Evolutionary conservation across 2,329 filamentous ascomycete genomes (phyloP), one percentile per base, ranked within the genome.

Genomic region (Escovopsis weberi): DNA sequence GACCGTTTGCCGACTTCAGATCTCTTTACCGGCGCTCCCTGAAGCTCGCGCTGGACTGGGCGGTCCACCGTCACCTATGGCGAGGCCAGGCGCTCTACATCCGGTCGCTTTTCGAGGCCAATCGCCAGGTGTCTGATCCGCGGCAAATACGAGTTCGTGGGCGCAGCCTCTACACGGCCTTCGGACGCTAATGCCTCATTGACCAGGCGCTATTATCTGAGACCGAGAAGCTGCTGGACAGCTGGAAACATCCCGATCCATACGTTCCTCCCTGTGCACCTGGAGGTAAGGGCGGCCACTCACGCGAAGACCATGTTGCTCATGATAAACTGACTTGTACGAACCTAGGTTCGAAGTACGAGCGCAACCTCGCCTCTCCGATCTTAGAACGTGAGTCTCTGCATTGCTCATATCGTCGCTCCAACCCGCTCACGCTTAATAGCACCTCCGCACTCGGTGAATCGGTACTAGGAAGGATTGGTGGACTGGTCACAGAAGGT

Each of bases 241-340:
- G 81, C 63, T 98, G 89, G 89, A 96, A 96, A 68, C 91, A 98
- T 59, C 91, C 91, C 4, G 91, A 98, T 61, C 88, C 91, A 30
- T 96, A 94, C 61, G 71, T 76, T 53, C 77, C 82, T 50, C 91
- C 91, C 12, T 94, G 86, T 36, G 89, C 91, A 34, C 91, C 91
- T 10, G 91, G 91, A 73, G 91, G 89, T 91, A 69, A 42, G 30
- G 33, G 40, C 5, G 23, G 34, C 12, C 28, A 26, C 18, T 38
- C 37, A 26, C 32, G 23, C 23, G 23, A 32, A 7, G 8, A 9
- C 33, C 44, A 30, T 12, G 15, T 37, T 4, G 4, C 15, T 23
- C 12, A 26, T 40, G 28, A 40, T n/a, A 28, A 32, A 39, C 47
- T 56, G 37, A 54, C 18, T 11, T 32, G 15, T 2, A 26, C 35